These are phyloP conservation scores for Pythium volutum DNA, from an alignment of 352 stramenopile genomes.

Conservation along the genomic window DNA sequence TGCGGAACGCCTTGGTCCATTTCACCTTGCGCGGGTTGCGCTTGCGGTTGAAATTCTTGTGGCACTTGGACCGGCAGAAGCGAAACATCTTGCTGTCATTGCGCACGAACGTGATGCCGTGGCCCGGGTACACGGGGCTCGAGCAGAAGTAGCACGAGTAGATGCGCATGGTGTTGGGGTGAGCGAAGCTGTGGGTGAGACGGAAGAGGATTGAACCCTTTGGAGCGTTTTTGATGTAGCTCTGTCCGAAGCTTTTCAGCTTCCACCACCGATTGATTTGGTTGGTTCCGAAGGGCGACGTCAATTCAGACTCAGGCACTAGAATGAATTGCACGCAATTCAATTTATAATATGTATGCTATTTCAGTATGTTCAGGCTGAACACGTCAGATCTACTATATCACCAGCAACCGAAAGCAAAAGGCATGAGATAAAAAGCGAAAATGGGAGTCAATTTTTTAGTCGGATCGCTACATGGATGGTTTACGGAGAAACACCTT, in stretches of 20 bases:
- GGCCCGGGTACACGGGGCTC: conserved; percentile 98
- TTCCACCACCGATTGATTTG: conserved; percentile 27
- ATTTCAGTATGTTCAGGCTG: conserved; percentile 8
- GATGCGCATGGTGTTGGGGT: conserved; percentile 89
- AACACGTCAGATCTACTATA: not conserved
- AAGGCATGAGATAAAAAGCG: not conserved
- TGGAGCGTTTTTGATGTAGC: conserved; percentile 6
- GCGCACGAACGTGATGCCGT: conserved; percentile 98
- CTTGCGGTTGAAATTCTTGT: conserved; percentile 99
- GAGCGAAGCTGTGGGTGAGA: not conserved
- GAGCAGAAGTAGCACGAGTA: conserved; percentile 99
- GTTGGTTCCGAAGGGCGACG: conserved; percentile 24
- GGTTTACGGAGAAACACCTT: not conserved
- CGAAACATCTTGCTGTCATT: conserved; percentile 99
- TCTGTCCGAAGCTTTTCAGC: conserved; percentile 16
- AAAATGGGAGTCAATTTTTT: not conserved
- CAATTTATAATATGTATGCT: conserved; percentile 4
- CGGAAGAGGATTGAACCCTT: conserved; percentile 6
- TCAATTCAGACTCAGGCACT: conserved; percentile 12
- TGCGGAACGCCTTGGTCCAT: conserved; percentile 99
- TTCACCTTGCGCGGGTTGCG: conserved; percentile 99
- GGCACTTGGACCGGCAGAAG: conserved; percentile 99
- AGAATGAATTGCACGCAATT: conserved; percentile 28
- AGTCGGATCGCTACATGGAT: conserved; percentile 6
- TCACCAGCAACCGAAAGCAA: not conserved